These are phyloP conservation scores for Kewa caespitosa DNA, from an alignment of 179 eudicot species.

Conservation along the genomic window DNA sequence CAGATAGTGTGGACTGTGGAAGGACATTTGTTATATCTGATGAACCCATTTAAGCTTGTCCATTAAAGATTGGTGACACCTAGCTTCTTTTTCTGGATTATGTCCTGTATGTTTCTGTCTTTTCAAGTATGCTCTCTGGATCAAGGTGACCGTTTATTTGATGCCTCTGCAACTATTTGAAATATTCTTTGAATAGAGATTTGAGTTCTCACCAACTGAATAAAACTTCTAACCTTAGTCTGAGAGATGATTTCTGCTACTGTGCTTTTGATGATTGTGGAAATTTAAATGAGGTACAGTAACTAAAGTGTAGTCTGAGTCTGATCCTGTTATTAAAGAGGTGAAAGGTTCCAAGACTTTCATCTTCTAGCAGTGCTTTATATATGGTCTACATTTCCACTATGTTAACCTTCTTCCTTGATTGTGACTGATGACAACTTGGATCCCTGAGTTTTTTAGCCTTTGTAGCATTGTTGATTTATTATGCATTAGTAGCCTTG, in stretches of 20 bases:
- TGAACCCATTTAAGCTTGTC: background rate
- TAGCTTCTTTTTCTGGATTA: background rate
- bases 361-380: background rate
- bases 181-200: background rate
- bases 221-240: background rate
- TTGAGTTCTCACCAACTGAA: background rate
- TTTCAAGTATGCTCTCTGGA: background rate
- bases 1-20: too few species aligned
- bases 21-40: background rate
- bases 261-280: conserved; percentile 4
- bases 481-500: background rate
- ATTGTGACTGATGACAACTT: background rate
- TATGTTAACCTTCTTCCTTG: background rate
- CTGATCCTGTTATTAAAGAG: background rate
- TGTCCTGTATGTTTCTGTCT: background rate
- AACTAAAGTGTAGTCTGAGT: too few species aligned
- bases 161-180: background rate
- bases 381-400: background rate
- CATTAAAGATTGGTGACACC: background rate
- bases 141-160: background rate
- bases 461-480: background rate
- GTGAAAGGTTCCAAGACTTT: background rate
- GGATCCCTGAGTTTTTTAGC: background rate
- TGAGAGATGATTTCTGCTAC: background rate
- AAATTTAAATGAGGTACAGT: background rate